A percentile compares a stretch with the other conserved stretches of the same genome.
phyloP scores from a whole-genome alignment of 129 eudicot species.

The Solidago caesia region DNA sequence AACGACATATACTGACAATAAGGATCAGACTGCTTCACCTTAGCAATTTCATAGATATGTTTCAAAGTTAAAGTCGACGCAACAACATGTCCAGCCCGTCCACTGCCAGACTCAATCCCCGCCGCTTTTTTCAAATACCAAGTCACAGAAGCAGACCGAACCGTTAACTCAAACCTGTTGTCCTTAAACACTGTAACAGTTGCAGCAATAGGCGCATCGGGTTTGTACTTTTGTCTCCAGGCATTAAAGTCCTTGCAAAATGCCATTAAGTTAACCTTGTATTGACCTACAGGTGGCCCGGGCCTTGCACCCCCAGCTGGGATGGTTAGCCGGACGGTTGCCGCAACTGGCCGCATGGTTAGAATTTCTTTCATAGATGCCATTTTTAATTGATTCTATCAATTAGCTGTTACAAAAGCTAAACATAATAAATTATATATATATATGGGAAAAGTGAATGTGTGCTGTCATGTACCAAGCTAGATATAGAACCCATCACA shows the following conservation, averaged over 20 bases:
- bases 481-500: no score
- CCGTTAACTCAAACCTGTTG: constrained; percentile 67
- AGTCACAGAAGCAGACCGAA: constrained; percentile 47
- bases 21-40: no score
- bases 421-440: no score
- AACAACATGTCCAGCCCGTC: no score
- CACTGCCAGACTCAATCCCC: no score
- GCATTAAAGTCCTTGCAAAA: constrained; percentile 94
- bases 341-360: constrained; percentile 65
- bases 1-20: no score
- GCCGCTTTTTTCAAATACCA: no score
- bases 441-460: no score
- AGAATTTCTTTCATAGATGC: constrained; percentile 68
- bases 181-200: constrained; percentile 69
- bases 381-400: constrained; percentile 23
- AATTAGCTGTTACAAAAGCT: no score
- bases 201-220: constrained; percentile 78
- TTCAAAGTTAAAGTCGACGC: no score
- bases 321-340: constrained; percentile 76
- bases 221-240: constrained; percentile 70
- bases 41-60: no score
- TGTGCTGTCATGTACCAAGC: no score
- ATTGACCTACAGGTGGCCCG: constrained; percentile 77
- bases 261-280: constrained; percentile 79
- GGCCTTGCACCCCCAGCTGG: constrained; percentile 82